A percentile compares a stretch with the other conserved stretches of the same genome.
phyloP scores from a whole-genome alignment of 306 rosid species.

The Spatholobus suberectus region DNA sequence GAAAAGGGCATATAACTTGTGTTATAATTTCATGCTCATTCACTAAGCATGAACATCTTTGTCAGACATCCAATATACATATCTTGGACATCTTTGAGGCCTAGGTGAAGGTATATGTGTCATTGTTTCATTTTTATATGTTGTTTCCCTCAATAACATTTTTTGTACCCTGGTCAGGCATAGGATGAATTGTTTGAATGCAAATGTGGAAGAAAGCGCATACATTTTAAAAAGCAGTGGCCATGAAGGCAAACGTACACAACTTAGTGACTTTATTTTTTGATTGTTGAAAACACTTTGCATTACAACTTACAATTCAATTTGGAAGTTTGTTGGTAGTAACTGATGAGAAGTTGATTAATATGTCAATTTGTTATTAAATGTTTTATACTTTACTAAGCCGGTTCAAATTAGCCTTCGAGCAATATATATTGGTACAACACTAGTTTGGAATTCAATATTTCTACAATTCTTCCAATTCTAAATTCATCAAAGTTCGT shows the following conservation, averaged over 20 bases:
- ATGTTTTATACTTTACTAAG: not conserved
- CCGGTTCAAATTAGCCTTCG: not conserved
- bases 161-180: constrained; percentile 63
- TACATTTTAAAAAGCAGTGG: constrained; percentile 54
- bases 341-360: not conserved
- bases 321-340: not conserved
- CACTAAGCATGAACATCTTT: not conserved
- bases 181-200: constrained; percentile 85
- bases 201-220: constrained; percentile 67
- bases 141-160: constrained; percentile 8
- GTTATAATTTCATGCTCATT: not conserved
- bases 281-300: constrained; percentile 47
- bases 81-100: not conserved
- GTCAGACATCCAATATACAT: not conserved
- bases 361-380: not conserved
- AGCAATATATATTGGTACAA: not conserved
- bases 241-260: constrained; percentile 43
- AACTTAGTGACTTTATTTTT: constrained; percentile 84
- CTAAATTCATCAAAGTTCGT: not conserved
- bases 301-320: not conserved
- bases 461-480: not conserved
- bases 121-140: not conserved
- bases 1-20: not conserved
- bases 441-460: not conserved
- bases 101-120: not conserved